phyloP scores from a whole-genome alignment of 2,329 filamentous ascomycete genomes.

The Claviceps spartinae region DNA sequence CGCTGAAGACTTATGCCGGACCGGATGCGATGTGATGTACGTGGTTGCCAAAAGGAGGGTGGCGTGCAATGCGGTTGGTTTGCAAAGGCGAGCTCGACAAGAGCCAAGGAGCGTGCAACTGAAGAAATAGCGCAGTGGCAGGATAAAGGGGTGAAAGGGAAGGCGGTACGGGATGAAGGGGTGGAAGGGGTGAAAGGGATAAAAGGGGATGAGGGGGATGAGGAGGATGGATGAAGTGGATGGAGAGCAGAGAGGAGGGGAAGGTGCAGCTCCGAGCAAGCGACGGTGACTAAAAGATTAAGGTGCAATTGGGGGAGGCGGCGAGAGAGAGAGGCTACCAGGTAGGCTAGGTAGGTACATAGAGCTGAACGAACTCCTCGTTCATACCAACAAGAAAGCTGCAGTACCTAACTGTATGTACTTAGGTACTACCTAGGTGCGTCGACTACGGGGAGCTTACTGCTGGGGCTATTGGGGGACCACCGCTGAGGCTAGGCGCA shows the following conservation, averaged over 20 bases:
- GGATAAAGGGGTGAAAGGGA: conserved; percentile 27
- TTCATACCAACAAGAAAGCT: too few relatives aligned
- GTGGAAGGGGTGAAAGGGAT: conserved; percentile 6
- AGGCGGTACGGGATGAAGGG: conserved; percentile 31
- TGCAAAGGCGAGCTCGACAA: conserved; percentile 15
- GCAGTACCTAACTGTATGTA: too few relatives aligned
- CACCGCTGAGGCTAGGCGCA: too few relatives aligned
- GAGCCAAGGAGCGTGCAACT: conserved; percentile 26
- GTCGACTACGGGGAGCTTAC: too few relatives aligned
- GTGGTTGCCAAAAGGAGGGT: conserved; percentile 26
- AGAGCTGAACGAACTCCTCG: not conserved
- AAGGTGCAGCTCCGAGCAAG: conserved; percentile 20
- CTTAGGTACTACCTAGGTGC: too few relatives aligned
- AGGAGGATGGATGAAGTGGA: conserved; percentile 24
- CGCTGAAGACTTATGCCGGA: conserved; percentile 5
- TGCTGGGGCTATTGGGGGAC: too few relatives aligned
- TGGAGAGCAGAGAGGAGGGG: conserved; percentile 21
- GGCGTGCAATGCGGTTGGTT: conserved; percentile 13
- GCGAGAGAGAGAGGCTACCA: not conserved
- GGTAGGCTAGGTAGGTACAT: not conserved
- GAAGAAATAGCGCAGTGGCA: conserved; percentile 16
- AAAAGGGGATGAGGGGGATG: conserved; percentile 8
- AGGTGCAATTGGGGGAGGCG: conserved; percentile 7
- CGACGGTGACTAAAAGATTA: conserved; percentile 14
- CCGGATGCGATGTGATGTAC: conserved; percentile 10